Evolutionary conservation across 148 eudicot species (phyloP), one percentile per base, ranked within the genome.

Genomic region (Rhododendron henanense): DNA sequence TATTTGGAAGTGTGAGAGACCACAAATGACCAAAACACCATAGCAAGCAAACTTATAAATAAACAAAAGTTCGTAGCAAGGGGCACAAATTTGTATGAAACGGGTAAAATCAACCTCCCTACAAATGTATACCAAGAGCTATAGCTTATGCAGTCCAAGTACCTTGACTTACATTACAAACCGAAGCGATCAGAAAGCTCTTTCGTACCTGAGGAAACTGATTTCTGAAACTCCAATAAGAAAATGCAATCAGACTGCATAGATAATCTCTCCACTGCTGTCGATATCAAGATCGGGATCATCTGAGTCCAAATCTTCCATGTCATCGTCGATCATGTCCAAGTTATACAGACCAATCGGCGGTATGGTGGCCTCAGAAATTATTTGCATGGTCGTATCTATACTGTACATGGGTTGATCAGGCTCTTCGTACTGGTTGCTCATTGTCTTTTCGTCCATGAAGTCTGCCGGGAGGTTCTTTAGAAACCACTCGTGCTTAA

Each of bases 361-460:
- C n/a, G 96, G 97, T 73, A 94, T 89, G 81, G 97, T 95, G 51
- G 96, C 98, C 89, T 94, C 97, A 3, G 98, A 92, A 84, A 95
- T 93, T 87, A 95, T 95, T 85, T 95, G 95, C 98, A 94, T 95
- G 87, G 94, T 93, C 15, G 81, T 81, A 45, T 94, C 95, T 0
- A 90, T 82, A 92, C 94, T 92, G 89, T 95, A 97, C 95, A 93
- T 94, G 81, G 97, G 97, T 82, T 93, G 94, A 37, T 94, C 98
- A 4, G 95, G 94, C 86, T 95, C 98, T 88, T 93, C 91, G 81
- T 94, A 93, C 89, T 90, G 93, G 91, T 85, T 93, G 84, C 93
- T 89, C 59, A 89, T 87, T 21, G 89, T 87, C 57, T 85, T 92
- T 81, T 95, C 97, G 67, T 95, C 93, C 96, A 92, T 92, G 21